Base-by-base conservation (phyloP, 1,284 basidiomycete genomes). In the Cerrena zonata region DNA sequence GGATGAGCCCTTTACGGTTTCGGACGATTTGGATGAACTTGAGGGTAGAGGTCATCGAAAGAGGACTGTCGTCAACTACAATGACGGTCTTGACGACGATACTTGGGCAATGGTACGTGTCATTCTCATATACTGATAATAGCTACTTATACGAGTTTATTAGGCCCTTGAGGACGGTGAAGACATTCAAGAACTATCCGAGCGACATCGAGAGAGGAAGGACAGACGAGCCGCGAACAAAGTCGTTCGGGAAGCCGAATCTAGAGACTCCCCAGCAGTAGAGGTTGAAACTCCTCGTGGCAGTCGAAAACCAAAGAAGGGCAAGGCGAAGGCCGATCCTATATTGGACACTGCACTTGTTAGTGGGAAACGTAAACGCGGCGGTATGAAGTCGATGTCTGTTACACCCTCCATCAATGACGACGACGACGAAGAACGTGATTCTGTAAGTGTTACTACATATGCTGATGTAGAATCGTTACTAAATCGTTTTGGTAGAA, bases 71-170 rank as follows among this genome's bases (percentile, higher is more conserved):
- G 92, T 99, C 50, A 89, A 86, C 64, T 99, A 99, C 67, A 94
- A 91, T 56, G 95, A 98, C 65, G 94, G 94, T 18, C 76, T 98
- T 47, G 89, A 86, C 49, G 94, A 98, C 62, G 94, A 97, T 64
- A 89, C 95, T 60, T 98, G 91, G 88, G 82, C 90, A 34, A 80
- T 89, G 76, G 84, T 86, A 62, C 55, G 75, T 61, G 2, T 24
- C 15, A 42, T 22, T 45, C 38, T 46, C 39, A 23, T 39, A n/a
- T 21, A 26, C 21, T 49, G 22, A 30, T 38, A n/a, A n/a, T n/a
- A n/a, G n/a, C n/a, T n/a, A n/a, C n/a, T n/a, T n/a, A n/a, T n/a
- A n/a, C n/a, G n/a, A n/a, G n/a, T n/a, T n/a, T 47, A 27, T 21
- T 50, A 86, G 82, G 91, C 92, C 30, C 70, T 96, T 49, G 90